Base-by-base conservation (phyloP, 257 asterid species). In the Solanum corneliomulleri region DNA sequence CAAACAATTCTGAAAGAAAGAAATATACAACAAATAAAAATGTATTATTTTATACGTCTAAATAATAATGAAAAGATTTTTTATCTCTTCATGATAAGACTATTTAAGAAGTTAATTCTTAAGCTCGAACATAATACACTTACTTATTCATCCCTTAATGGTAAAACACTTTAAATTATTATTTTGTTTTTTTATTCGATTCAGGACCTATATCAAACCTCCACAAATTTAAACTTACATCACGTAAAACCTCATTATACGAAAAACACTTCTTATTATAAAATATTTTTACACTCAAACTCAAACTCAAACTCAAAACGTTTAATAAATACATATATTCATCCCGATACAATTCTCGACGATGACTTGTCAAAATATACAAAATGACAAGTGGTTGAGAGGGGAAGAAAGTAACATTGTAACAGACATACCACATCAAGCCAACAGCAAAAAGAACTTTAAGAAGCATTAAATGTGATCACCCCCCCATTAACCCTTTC, bases 361-460 rank as follows among this genome's bases (percentile, higher is more conserved):
- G 18, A 10, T 20, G 81, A 71, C 78, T 71, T 33, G 13, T 76
- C 83, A 8, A 42, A 4, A 76, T 42, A 75, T 41, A 41, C 82
- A 75, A 75, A 75, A 23, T 41, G 11, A 78, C 60, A 76, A 87
- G 91, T 86, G 18, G 89, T 89, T 86, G 90, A 29, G 76, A 74
- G 85, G 87, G 85, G 49, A 21, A 87, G 68, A n/a, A 39, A 39
- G 31, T 13, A 86, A 85, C 93, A 91, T 72, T 88, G 89, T 89
- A 56, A 58, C 87, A 86, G 90, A 92, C 93, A 89, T 86, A 44
- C 90, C 90, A 84, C 88, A 76, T 82, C 88, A 76, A 88, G 60
- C 87, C 89, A 90, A 87, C 87, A 88, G 86, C 52, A 87, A 64
- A 83, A 69, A 86, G 85, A 85, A 62, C 89, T 72, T 11, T 44